A percentile compares a stretch with the other conserved stretches of the same genome.
Conservation (phyloP, 768 basidiomycete species). For the Paxillus involutus region DNA sequence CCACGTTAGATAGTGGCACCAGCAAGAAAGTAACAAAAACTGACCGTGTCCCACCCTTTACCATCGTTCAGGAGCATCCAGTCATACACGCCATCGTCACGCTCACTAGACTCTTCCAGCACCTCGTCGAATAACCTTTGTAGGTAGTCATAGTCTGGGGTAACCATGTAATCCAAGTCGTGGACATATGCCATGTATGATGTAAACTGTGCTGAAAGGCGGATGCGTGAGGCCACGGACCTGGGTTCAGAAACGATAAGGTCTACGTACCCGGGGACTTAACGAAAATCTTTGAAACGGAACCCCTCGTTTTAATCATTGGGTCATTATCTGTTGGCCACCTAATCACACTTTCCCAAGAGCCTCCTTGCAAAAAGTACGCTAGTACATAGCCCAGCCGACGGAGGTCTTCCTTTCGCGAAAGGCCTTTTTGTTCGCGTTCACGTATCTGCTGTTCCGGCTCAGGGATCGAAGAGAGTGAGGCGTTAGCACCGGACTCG, state of each 20-base stretch:
- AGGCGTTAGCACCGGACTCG: background rate
- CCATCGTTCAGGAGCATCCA: background rate
- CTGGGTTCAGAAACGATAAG: too few relatives aligned
- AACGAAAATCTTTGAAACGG: background rate
- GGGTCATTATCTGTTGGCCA: background rate
- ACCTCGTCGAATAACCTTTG: background rate
- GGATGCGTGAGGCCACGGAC: background rate
- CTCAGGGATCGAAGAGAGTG: background rate
- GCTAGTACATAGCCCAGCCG: background rate
- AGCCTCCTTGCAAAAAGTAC: background rate
- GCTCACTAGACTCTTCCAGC: background rate
- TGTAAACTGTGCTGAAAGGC: background rate
- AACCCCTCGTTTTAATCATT: background rate
- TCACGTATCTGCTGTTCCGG: background rate
- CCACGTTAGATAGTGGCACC: too few relatives aligned
- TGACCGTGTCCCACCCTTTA: background rate
- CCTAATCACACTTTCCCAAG: background rate
- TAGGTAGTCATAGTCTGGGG: background rate
- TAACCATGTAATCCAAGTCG: background rate
- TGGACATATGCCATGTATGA: background rate
- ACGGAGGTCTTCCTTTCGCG: background rate
- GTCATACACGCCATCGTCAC: background rate
- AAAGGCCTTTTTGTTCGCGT: background rate
- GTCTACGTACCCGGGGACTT: background rate
- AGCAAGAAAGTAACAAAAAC: background rate